Evolutionary conservation across 371 early-diverging fungal genomes (phyloP).

Genomic region (Circinella umbellata): DNA sequence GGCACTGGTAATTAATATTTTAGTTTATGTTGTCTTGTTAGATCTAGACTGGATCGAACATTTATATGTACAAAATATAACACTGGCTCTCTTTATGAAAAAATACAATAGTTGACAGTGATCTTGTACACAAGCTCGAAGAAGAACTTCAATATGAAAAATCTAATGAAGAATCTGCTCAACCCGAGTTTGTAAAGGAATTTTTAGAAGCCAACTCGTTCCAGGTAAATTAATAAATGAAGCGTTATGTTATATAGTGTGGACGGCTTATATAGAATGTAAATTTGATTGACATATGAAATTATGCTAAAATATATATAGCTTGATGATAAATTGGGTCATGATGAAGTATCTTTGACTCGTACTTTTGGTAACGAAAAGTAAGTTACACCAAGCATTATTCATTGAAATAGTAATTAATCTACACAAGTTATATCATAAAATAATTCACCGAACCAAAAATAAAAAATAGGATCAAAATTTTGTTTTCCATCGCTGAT

Average conservation of each 20-base stretch:
- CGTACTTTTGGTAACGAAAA: slow-evolving; percentile 92
- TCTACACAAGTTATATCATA: too few species aligned
- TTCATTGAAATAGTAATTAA: too few species aligned
- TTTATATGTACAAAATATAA: too few species aligned
- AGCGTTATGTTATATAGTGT: too few species aligned
- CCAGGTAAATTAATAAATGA: slow-evolving; percentile 54
- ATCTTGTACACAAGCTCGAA: slow-evolving; percentile 71
- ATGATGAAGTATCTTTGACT: slow-evolving; percentile 80
- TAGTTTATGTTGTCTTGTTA: too few species aligned
- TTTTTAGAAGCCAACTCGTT: slow-evolving; percentile 80
- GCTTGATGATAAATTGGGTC: slow-evolving; percentile 82
- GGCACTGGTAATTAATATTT: slow-evolving; percentile 32
- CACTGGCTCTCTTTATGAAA: too few species aligned
- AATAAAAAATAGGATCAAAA: slow-evolving; percentile 67
- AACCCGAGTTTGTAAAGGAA: slow-evolving; percentile 76
- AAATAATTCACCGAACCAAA: too few species aligned
- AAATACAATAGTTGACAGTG: slow-evolving; percentile 58
- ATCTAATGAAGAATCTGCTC: slow-evolving; percentile 61
- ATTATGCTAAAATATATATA: slow-evolving; percentile 18
- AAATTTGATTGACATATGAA: too few species aligned
- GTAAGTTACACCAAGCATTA: slow-evolving; percentile 42
- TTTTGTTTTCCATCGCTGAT: slow-evolving; percentile 87
- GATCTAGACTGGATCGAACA: too few species aligned
- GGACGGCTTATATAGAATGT: too few species aligned
- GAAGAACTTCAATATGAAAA: slow-evolving; percentile 87